phyloP scores from a whole-genome alignment of 73 alveolate genomes.

The Paramecium pentaurelia region DNA sequence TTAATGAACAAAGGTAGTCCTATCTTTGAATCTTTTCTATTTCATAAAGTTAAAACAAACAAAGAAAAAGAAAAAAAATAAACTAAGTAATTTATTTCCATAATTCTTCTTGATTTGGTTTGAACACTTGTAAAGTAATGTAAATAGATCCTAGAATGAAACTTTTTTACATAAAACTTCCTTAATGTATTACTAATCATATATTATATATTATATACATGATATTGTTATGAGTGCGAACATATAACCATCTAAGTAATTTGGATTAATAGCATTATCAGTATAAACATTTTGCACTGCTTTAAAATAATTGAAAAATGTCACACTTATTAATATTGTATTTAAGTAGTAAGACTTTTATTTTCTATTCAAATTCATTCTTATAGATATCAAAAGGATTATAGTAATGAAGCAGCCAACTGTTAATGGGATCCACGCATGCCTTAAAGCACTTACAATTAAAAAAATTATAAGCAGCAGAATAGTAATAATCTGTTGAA shows the following conservation, averaged over 20 bases:
- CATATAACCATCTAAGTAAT: neutral
- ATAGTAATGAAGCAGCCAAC: neutral
- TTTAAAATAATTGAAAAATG: neutral
- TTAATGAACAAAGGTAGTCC: neutral
- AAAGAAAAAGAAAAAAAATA: neutral
- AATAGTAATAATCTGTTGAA: neutral
- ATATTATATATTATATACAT: neutral
- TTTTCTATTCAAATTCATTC: neutral
- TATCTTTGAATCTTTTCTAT: neutral
- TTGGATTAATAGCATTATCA: neutral
- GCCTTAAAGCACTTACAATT: neutral
- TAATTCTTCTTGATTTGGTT: neutral
- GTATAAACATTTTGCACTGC: neutral
- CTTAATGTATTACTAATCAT: neutral
- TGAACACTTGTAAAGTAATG: neutral
- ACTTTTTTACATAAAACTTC: neutral
- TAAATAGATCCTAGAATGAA: neutral
- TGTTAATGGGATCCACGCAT: neutral
- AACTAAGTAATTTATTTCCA: neutral
- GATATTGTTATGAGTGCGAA: neutral
- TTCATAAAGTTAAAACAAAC: neutral
- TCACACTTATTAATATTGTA: neutral
- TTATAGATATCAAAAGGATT: neutral
- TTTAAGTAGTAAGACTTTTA: neutral
- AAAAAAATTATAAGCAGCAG: neutral